A percentile compares a stretch with the other conserved stretches of the same genome.
Conservation (phyloP, 805 yeast genomes). For the Cyberlindnera americana region DNA sequence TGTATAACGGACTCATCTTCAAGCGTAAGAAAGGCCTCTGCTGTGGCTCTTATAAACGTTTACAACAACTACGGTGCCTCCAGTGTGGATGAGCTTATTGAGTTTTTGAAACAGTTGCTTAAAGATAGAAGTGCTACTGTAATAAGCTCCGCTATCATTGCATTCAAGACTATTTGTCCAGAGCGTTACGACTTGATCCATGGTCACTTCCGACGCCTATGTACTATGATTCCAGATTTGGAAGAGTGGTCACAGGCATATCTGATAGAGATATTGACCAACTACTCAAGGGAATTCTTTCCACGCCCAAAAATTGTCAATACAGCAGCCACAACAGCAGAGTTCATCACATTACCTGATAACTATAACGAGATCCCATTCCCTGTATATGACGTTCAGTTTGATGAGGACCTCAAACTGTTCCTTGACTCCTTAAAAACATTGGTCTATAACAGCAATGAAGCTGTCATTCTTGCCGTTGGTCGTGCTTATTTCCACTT, state of each 20-base stretch:
- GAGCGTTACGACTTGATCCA: slow-evolving; percentile 66
- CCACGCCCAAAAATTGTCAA: slow-evolving; percentile 47
- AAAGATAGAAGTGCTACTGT: slow-evolving; percentile 67
- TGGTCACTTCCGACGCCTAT: slow-evolving; percentile 58
- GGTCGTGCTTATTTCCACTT: slow-evolving; percentile 54
- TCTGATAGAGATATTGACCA: slow-evolving; percentile 58
- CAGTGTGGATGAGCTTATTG: slow-evolving; percentile 47
- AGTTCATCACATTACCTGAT: slow-evolving; percentile 41
- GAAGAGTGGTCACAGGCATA: slow-evolving; percentile 72
- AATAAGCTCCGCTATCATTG: slow-evolving; percentile 61
- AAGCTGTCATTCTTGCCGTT: slow-evolving; percentile 58
- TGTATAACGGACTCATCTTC: slow-evolving; percentile 70
- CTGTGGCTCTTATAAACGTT: slow-evolving; percentile 66
- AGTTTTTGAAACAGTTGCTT: slow-evolving; percentile 49
- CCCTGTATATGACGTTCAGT: slow-evolving; percentile 38
- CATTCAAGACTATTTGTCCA: slow-evolving; percentile 51
- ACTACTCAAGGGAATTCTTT: slow-evolving; percentile 61
- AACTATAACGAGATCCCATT: slow-evolving; percentile 36
- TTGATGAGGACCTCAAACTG: slow-evolving; percentile 54
- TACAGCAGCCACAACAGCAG: slow-evolving; percentile 27
- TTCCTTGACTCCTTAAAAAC: slow-evolving; percentile 46
- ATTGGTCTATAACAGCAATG: slow-evolving; percentile 49
- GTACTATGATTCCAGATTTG: slow-evolving; percentile 44
- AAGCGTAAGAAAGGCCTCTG: slow-evolving; percentile 73
- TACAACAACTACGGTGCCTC: slow-evolving; percentile 40